Evolutionary conservation across 1,139 yeast genomes (phyloP).

Genomic region (Yamadazyma taylorii): DNA sequence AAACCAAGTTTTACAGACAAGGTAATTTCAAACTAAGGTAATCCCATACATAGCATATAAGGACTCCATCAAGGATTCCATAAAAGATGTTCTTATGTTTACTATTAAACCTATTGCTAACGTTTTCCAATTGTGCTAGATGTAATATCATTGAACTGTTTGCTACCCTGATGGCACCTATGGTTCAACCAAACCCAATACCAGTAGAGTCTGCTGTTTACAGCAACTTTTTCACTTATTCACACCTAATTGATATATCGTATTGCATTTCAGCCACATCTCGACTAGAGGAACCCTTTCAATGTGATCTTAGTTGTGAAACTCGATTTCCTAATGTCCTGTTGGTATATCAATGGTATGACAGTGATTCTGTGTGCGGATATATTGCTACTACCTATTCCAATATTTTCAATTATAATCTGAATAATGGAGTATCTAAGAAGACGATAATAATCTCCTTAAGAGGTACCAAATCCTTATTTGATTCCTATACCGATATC

Average conservation of each 20-base stretch:
- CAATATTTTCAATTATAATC: conserved; percentile 25
- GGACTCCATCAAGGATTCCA: no score
- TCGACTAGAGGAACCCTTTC: conserved; percentile 40
- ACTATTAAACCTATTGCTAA: no score
- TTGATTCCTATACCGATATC: conserved; percentile 47
- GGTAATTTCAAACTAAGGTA: no score
- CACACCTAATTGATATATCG: conserved; percentile 50
- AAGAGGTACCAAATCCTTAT: conserved; percentile 50
- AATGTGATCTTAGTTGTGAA: conserved; percentile 45
- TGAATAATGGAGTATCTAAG: conserved; percentile 14
- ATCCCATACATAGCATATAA: no score
- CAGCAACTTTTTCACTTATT: conserved; percentile 36
- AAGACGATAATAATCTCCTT: conserved; percentile 41
- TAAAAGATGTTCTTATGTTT: no score
- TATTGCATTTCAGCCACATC: conserved; percentile 45
- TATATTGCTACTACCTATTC: conserved; percentile 37
- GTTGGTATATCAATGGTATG: conserved; percentile 47
- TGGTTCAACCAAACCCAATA: background rate
- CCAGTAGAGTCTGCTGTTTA: conserved; percentile 24
- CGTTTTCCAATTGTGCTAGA: background rate
- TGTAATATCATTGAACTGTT: no score
- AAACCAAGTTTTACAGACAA: no score
- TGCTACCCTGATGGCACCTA: no score
- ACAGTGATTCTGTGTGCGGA: conserved; percentile 41
- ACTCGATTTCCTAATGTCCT: conserved; percentile 40